Base-by-base conservation (phyloP, 2,329 filamentous ascomycete species). In the Ceratocystis lukuohia region DNA sequence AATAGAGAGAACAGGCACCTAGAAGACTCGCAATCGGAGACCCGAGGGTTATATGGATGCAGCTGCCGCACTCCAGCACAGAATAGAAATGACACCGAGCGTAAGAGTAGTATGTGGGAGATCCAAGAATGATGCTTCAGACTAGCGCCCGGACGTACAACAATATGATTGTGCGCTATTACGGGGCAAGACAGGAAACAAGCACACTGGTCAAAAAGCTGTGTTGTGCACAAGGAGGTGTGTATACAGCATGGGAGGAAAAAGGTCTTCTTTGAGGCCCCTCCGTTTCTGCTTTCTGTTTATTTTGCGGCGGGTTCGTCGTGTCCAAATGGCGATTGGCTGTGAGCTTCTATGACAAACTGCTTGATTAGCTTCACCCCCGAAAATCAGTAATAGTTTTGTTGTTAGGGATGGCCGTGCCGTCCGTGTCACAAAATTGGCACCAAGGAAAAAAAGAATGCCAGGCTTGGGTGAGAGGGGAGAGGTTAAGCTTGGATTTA, bases 381-480 rank as follows among this genome's bases (percentile, higher is more conserved):
- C 28, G 17, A 59, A 59, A 37, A 28, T 59, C 56, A 8, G 56
- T 7, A 25, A 57, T 57, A 33, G 28, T 17, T 33, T 33, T 57
- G 12, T n/a, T 59, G 56, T 30, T 59, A 59, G 56, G 56, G 56
- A 59, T 59, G 28, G 56, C 56, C 28, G 56, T 59, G 28, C 28
- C 17, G 56, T 59, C 56, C 56, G 56, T 59, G 56, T 59, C 6
- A 59, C 30, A 37, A 37, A 59, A 59, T 59, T 59, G 56, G 28
- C 56, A 59, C 33, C 56, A 59, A 59, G 56, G 56, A 30, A 59
- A n/a, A 50, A 28, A 53, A 15, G 48, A 25, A 20, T 22, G 5
- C 8, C 46, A 48, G 33, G 56, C 56, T 30, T 30, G 28, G 33
- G 28, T 8, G 22, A 33, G 25, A 59, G 50, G 20, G 25, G 20